Evolutionary conservation across 768 basidiomycete genomes (phyloP).

Genomic region (Mycena epipterygia): DNA sequence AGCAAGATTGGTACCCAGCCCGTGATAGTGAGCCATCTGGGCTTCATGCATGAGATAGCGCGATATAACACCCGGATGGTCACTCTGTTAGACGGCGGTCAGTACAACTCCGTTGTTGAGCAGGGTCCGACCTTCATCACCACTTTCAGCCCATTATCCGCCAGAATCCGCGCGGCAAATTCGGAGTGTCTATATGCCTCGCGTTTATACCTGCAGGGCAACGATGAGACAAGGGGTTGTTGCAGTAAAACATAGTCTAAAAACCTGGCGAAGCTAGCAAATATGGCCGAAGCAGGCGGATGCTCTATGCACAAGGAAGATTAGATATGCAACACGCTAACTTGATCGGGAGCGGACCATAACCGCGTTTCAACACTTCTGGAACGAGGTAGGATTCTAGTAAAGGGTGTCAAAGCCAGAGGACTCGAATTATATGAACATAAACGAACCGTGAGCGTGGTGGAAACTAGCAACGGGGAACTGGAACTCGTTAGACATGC

Average conservation of each 20-base stretch:
- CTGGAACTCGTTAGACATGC: slow-evolving; percentile 77
- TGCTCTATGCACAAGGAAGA: slow-evolving; percentile 55
- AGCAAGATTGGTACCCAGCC: slow-evolving; percentile 72
- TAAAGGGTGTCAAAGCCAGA: too few species aligned
- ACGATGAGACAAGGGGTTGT: not conserved
- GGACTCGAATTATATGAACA: too few species aligned
- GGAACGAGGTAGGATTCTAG: slow-evolving; percentile 89
- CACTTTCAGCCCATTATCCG: slow-evolving; percentile 75
- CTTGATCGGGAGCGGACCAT: slow-evolving; percentile 53
- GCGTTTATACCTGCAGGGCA: slow-evolving; percentile 70
- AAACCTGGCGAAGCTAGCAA: slow-evolving; percentile 64
- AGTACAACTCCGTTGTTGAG: not conserved
- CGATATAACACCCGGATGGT: slow-evolving; percentile 73
- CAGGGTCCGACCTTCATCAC: slow-evolving; percentile 74
- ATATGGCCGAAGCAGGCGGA: slow-evolving; percentile 81
- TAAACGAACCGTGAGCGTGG: slow-evolving; percentile 81
- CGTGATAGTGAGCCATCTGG: slow-evolving; percentile 82
- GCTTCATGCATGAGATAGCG: slow-evolving; percentile 84
- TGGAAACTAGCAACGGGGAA: slow-evolving; percentile 84
- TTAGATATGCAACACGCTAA: not conserved
- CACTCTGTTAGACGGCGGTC: slow-evolving; percentile 57
- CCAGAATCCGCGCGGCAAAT: slow-evolving; percentile 79
- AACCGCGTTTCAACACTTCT: slow-evolving; percentile 79
- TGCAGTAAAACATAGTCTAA: not conserved
- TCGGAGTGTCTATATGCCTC: slow-evolving; percentile 86